Evolutionary conservation across 1,284 basidiomycete genomes (phyloP).

Genomic region (Xerocomus amazonicus): DNA sequence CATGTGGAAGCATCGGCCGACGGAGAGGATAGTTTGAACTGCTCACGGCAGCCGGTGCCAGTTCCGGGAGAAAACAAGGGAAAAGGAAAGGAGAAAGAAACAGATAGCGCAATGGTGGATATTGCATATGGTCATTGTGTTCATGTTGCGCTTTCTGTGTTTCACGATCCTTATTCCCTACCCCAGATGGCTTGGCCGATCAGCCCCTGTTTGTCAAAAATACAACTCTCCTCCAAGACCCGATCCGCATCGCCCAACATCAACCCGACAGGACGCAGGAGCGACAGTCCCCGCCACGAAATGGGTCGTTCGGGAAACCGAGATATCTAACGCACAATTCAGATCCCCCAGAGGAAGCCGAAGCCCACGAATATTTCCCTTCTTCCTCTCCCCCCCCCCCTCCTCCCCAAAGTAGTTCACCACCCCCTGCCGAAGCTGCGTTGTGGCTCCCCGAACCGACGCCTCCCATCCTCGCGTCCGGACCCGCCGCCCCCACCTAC

Average conservation of each 20-base stretch:
- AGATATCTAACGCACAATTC: conserved; percentile 14
- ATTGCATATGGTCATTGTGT: conserved; percentile 33
- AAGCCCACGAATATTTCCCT: not conserved
- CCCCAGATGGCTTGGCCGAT: conserved; percentile 2
- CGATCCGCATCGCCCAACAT: not conserved
- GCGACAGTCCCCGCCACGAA: not conserved
- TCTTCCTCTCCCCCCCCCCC: conserved; percentile 15
- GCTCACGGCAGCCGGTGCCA: not conserved
- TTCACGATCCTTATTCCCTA: not conserved
- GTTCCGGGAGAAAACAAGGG: conserved; percentile 10
- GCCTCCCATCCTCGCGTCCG: not conserved
- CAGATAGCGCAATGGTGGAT: conserved; percentile 32
- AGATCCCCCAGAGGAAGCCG: conserved; percentile 16
- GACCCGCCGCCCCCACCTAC: not conserved
- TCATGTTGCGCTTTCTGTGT: not conserved
- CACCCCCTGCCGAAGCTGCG: conserved; percentile 8
- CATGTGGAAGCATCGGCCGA: not conserved
- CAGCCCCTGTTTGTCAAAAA: conserved; percentile 23
- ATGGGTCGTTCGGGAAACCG: conserved; percentile 21
- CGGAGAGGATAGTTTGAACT: not conserved
- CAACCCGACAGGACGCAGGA: not conserved
- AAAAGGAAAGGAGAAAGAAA: conserved; percentile 33
- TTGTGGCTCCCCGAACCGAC: not conserved
- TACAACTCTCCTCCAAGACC: conserved; percentile 19
- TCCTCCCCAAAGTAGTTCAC: conserved; percentile 34